Base-by-base conservation (phyloP, 129 eudicot species). In the Scalesia atractyloides region DNA sequence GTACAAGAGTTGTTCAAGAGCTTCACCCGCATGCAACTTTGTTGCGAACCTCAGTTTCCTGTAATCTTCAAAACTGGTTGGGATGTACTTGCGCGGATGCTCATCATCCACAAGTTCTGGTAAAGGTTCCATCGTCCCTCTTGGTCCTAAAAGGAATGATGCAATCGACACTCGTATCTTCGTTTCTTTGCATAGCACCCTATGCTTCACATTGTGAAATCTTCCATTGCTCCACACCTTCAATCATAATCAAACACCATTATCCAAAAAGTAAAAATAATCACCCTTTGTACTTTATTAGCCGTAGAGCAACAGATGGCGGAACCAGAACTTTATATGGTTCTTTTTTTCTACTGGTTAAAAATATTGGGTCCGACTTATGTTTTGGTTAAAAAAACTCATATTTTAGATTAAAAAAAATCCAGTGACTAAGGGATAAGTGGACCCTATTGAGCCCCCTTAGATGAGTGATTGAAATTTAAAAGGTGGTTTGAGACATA, bases 211-310 rank as follows among this genome's bases (percentile, higher is more conserved):
- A 17, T 79, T 88, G 69, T 76, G 46, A 8, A 91, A 76, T 57
- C 87, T 84, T 52, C 96, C 97, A 68, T 91, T 91, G 70, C 96
- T 88, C 97, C 96, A 87, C 36, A 81, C 85, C 96, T 92, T 73
- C 43, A 33, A 13, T 60, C 9, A 58, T 0, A 5, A 36, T 73
- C 57, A 73, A 80, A 50, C 41, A 54, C 16, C 18, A 9, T 57
- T 15, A 24, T 24, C 30, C 2, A 39, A 24, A 51, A 4, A 18
- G 16, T 30, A 30, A 3, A 30, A 30, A 30, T 4, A 30, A 3
- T 1, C 34, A 30, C 34, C 34, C 4, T 30, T 30, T 30, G 34
- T 30, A 4, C 34, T 1, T 30, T 30, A 24, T 2, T 30, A 4
- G 34, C 34, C 0, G 4, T 30, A 3, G 34, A 30, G 34, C 34